A percentile compares a stretch with the other conserved stretches of the same genome.
Evolutionary conservation across 1,284 basidiomycete genomes (phyloP).

Genomic region (Ceratobasidium sp.): DNA sequence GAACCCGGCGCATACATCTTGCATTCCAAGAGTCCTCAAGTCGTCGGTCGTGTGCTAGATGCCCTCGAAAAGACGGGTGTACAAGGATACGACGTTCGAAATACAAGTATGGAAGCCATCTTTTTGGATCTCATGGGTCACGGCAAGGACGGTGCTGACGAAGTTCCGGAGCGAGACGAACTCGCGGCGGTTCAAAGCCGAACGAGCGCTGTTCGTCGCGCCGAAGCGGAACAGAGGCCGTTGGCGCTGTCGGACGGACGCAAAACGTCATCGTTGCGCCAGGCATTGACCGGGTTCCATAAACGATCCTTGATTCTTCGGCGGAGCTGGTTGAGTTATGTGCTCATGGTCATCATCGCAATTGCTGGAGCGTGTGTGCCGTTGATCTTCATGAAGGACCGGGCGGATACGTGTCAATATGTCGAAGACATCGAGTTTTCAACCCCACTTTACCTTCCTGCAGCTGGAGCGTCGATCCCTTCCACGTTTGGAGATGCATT

Average conservation of each 20-base stretch:
- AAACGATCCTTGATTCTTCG: slow-evolving; percentile 73
- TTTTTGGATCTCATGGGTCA: slow-evolving; percentile 75
- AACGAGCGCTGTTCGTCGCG: not conserved
- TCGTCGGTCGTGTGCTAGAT: slow-evolving; percentile 64
- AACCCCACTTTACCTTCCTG: slow-evolving; percentile 60
- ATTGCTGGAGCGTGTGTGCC: slow-evolving; percentile 70
- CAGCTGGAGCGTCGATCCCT: slow-evolving; percentile 51
- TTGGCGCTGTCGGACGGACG: slow-evolving; percentile 60
- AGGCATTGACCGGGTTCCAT: slow-evolving; percentile 73
- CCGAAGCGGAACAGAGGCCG: slow-evolving; percentile 34
- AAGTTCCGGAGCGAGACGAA: slow-evolving; percentile 46
- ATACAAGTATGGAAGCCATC: slow-evolving; percentile 79
- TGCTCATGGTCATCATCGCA: slow-evolving; percentile 67
- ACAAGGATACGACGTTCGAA: slow-evolving; percentile 68
- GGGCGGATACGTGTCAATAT: slow-evolving; percentile 58
- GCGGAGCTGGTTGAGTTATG: slow-evolving; percentile 71
- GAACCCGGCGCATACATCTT: slow-evolving; percentile 61
- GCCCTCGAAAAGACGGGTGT: slow-evolving; percentile 60
- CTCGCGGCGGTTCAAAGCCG: slow-evolving; percentile 23
- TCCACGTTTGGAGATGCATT: slow-evolving; percentile 35
- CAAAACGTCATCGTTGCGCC: slow-evolving; percentile 59
- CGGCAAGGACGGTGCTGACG: slow-evolving; percentile 36
- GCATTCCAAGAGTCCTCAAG: slow-evolving; percentile 61
- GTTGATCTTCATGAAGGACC: slow-evolving; percentile 65
- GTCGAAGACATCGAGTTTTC: slow-evolving; percentile 49